Percentiles rank a stretch among this genome's conserved stretches.
phyloP scores from a whole-genome alignment of 1,139 yeast genomes.

The Scheffersomyces insectosa region DNA sequence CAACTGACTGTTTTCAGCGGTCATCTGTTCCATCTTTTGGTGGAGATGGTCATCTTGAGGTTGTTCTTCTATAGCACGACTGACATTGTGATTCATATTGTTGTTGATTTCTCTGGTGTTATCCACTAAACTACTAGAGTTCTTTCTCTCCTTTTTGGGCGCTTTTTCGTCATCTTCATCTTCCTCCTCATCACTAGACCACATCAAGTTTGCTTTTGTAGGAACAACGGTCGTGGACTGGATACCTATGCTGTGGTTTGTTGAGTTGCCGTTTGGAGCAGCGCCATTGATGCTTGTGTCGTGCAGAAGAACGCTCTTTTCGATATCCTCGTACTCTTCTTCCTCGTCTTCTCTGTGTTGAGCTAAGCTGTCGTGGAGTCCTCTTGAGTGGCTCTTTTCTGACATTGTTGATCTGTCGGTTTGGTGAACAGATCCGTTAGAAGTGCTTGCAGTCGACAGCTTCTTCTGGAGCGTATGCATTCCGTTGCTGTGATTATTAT shows the following conservation, averaged over 20 bases:
- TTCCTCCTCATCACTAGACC: constrained; percentile 82
- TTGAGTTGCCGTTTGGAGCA: constrained; percentile 1
- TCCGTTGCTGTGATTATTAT: constrained; percentile 1
- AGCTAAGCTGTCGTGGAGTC: background rate
- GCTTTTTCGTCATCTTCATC: constrained; percentile 35
- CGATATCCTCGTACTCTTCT: constrained; percentile 5
- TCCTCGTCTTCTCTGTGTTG: background rate
- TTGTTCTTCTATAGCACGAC: background rate
- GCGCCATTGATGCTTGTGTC: background rate
- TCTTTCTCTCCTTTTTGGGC: constrained; percentile 39
- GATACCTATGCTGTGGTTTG: constrained; percentile 38
- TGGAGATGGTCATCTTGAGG: too few relatives aligned
- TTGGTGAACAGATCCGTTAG: background rate
- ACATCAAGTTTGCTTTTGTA: constrained; percentile 71
- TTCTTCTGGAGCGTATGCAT: background rate
- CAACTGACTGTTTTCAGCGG: constrained; percentile 1
- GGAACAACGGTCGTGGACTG: constrained; percentile 73
- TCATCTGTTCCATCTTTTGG: constrained; percentile 2
- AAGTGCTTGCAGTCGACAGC: background rate
- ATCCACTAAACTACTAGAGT: constrained; percentile 31
- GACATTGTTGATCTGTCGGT: constrained; percentile 1
- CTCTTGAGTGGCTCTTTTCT: background rate
- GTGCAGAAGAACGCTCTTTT: background rate
- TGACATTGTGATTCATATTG: background rate
- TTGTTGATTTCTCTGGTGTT: constrained; percentile 9